phyloP scores from a whole-genome alignment of 2,329 filamentous ascomycete species.

The Emydomyces testavorans region DNA sequence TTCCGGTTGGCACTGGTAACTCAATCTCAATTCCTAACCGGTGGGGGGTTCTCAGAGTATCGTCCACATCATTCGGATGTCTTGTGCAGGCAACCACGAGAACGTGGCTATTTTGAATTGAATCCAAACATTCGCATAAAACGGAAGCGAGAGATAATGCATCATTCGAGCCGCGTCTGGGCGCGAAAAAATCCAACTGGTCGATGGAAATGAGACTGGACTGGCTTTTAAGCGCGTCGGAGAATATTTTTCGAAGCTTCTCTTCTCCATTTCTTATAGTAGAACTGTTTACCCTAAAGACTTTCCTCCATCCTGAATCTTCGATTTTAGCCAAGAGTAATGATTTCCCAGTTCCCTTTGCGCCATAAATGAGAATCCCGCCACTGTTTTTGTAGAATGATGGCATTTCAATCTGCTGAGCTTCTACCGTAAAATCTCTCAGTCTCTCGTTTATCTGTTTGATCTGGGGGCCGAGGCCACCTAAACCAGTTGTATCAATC shows the following conservation, averaged over 20 bases:
- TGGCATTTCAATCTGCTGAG: slow-evolving; percentile 27
- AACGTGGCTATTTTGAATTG: slow-evolving; percentile 42
- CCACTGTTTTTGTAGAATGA: slow-evolving; percentile 37
- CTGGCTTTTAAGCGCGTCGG: slow-evolving; percentile 54
- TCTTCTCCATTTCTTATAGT: slow-evolving; percentile 35
- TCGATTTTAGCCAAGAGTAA: slow-evolving; percentile 59
- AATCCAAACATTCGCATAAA: slow-evolving; percentile 33
- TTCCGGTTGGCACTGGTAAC: slow-evolving; percentile 62
- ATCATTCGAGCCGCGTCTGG: slow-evolving; percentile 43
- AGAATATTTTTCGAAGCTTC: slow-evolving; percentile 56
- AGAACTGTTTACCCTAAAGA: slow-evolving; percentile 41
- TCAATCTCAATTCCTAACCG: slow-evolving; percentile 58
- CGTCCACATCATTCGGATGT: slow-evolving; percentile 60
- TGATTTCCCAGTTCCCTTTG: slow-evolving; percentile 74
- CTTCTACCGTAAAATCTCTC: slow-evolving; percentile 39
- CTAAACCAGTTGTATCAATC: slow-evolving; percentile 44
- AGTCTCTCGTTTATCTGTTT: slow-evolving; percentile 57
- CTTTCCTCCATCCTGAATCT: slow-evolving; percentile 56
- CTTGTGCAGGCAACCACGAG: slow-evolving; percentile 66
- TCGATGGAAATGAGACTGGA: slow-evolving; percentile 74
- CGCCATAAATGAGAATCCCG: slow-evolving; percentile 65
- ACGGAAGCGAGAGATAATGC: slow-evolving; percentile 28
- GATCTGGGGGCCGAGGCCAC: slow-evolving; percentile 56
- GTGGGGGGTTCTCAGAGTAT: slow-evolving; percentile 52
- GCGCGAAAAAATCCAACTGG: slow-evolving; percentile 58